phyloP scores from a whole-genome alignment of 768 basidiomycete species.

The Suillus occidentalis region DNA sequence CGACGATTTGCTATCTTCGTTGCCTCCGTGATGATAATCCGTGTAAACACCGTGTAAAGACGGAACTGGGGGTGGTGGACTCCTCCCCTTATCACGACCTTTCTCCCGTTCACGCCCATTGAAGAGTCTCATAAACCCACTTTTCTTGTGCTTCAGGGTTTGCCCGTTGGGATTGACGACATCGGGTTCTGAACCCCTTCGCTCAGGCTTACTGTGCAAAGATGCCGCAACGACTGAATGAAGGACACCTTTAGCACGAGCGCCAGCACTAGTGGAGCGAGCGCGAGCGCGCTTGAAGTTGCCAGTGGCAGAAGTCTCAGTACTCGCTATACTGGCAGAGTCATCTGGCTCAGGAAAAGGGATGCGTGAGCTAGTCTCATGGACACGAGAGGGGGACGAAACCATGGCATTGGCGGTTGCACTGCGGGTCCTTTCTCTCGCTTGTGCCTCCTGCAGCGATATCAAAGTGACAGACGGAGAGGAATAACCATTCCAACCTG shows the following conservation, averaged over 20 bases:
- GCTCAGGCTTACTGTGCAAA: constrained; percentile 39
- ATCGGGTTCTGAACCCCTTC: constrained; percentile 41
- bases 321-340: constrained; percentile 21
- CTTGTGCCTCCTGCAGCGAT: constrained; percentile 77
- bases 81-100: constrained; percentile 34
- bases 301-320: constrained; percentile 18
- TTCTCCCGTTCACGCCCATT: constrained; percentile 46
- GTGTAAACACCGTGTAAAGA: constrained; percentile 41
- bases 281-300: constrained; percentile 38
- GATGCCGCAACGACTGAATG: constrained; percentile 40
- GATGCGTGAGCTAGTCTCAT: constrained; percentile 25
- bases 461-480: constrained; percentile 65
- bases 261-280: constrained; percentile 63
- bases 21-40: constrained; percentile 26
- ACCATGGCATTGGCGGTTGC: constrained; percentile 38
- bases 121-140: constrained; percentile 79
- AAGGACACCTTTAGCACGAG: constrained; percentile 42
- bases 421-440: constrained; percentile 58
- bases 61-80: constrained; percentile 58
- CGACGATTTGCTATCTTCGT: constrained; percentile 31
- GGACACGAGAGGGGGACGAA: constrained; percentile 25
- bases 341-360: constrained; percentile 37
- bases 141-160: constrained; percentile 72
- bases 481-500: constrained; percentile 52
- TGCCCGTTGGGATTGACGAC: constrained; percentile 35